These are phyloP conservation scores for Strobilomyces confusus DNA, from an alignment of 768 basidiomycete species.

Conservation along the genomic window DNA sequence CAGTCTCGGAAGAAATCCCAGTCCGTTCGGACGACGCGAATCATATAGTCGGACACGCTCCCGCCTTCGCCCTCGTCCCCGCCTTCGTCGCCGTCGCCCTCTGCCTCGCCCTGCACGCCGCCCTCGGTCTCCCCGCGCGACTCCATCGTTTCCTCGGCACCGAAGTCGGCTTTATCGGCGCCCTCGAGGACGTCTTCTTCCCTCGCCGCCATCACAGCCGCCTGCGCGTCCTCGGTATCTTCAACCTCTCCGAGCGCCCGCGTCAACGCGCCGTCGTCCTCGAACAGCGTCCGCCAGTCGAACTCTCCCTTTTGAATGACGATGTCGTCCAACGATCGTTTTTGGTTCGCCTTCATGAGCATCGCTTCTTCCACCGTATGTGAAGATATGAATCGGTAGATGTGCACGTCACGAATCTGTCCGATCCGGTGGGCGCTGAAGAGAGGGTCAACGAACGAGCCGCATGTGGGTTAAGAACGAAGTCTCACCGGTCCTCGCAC, in stretches of 20 bases:
- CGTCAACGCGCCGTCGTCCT: conserved; percentile 58
- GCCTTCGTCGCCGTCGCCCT: conserved; percentile 35
- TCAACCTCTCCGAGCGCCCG: conserved; percentile 81
- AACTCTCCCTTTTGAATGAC: conserved; percentile 95
- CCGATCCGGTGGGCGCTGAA: conserved; percentile 94
- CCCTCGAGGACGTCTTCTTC: conserved; percentile 72
- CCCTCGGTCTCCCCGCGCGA: conserved; percentile 28
- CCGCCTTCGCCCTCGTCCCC: conserved; percentile 58
- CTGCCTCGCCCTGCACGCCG: conserved; percentile 31
- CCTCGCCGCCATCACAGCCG: conserved; percentile 70
- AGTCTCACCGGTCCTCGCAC: conserved; percentile 82
- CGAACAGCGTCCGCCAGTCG: conserved; percentile 86
- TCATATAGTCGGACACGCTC: conserved; percentile 82
- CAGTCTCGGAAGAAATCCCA: conserved; percentile 71
- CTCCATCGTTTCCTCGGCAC: conserved; percentile 37
- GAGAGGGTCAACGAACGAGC: conserved; percentile 1
- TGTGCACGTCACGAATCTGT: conserved; percentile 93
- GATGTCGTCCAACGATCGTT: conserved; percentile 82
- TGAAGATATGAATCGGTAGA: conserved; percentile 88
- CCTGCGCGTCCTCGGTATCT: conserved; percentile 82
- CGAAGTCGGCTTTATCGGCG: conserved; percentile 79
- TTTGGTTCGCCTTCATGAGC: conserved; percentile 97
- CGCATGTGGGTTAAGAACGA: background rate
- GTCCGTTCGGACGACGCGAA: conserved; percentile 58
- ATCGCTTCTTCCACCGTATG: conserved; percentile 95